These are phyloP conservation scores for Herpotrichia juniperi DNA, from an alignment of 2,329 filamentous ascomycete species.

Conservation along the genomic window DNA sequence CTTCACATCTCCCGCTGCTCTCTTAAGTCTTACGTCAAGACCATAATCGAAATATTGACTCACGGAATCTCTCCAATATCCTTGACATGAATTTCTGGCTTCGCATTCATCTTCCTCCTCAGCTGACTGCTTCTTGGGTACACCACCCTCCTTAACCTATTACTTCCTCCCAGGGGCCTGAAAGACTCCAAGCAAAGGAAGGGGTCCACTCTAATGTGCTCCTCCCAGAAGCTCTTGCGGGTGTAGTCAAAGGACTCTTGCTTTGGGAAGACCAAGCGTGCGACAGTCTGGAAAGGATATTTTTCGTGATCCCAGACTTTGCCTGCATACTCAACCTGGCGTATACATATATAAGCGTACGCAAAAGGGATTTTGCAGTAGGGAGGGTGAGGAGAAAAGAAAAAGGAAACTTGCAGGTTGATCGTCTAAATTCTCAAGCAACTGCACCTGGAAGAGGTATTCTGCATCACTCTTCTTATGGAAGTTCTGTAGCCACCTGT, in stretches of 20 bases:
- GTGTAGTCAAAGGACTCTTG: slow-evolving; percentile 34
- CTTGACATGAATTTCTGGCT: too few species aligned
- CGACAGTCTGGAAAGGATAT: slow-evolving; percentile 56
- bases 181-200: too few species aligned
- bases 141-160: too few species aligned
- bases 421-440: slow-evolving; percentile 54
- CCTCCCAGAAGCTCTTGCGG: slow-evolving; percentile 2
- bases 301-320: slow-evolving; percentile 54
- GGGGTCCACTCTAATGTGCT: too few species aligned
- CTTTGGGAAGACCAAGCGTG: slow-evolving; percentile 47
- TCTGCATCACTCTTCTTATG: slow-evolving; percentile 48
- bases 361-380: background rate
- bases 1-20: too few species aligned
- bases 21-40: too few species aligned
- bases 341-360: background rate
- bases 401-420: slow-evolving; percentile 43
- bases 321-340: slow-evolving; percentile 49
- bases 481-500: slow-evolving; percentile 49
- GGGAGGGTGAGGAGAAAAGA: slow-evolving; percentile 8
- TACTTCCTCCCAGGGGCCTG: too few species aligned
- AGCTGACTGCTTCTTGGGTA: too few species aligned
- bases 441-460: slow-evolving; percentile 55
- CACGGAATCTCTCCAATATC: too few species aligned
- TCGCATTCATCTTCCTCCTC: too few species aligned
- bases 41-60: too few species aligned